These are phyloP conservation scores for Xerocomellus chrysenteron DNA, from an alignment of 768 basidiomycete species.

Conservation along the genomic window DNA sequence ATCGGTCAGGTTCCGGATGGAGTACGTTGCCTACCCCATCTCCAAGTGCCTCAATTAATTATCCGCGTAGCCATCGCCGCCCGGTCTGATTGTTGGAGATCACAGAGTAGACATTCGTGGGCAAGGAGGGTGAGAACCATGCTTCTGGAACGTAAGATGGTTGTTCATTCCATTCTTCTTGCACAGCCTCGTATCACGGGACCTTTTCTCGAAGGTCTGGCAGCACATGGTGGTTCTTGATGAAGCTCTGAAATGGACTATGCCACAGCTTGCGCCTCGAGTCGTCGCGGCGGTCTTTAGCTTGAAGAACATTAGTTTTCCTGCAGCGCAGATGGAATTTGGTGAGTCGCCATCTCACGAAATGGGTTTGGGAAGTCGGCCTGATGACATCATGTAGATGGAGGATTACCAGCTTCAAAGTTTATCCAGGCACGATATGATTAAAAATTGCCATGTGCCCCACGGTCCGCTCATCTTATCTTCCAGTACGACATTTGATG, in stretches of 20 bases:
- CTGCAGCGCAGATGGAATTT: slow-evolving; percentile 1
- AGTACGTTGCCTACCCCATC: slow-evolving; percentile 27
- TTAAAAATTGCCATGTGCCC: no score
- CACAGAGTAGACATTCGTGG: slow-evolving; percentile 5
- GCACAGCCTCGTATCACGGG: slow-evolving; percentile 34
- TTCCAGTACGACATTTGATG: slow-evolving; percentile 15
- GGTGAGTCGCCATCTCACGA: slow-evolving; percentile 6
- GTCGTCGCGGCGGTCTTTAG: slow-evolving; percentile 43
- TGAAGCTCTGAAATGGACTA: slow-evolving; percentile 15
- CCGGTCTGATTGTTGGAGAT: slow-evolving; percentile 2
- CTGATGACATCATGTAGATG: slow-evolving; percentile 2
- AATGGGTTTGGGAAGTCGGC: background rate
- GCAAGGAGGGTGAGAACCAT: slow-evolving; percentile 22
- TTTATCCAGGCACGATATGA: slow-evolving; percentile 17
- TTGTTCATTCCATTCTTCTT: background rate
- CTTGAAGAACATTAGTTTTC: slow-evolving; percentile 36
- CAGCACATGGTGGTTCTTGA: background rate
- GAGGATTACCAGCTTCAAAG: slow-evolving; percentile 17
- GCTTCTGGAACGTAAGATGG: background rate
- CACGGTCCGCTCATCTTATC: background rate
- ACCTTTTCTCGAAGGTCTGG: slow-evolving; percentile 23
- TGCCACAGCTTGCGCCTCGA: slow-evolving; percentile 39
- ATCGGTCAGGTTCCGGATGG: slow-evolving; percentile 39
- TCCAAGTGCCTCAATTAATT: background rate
- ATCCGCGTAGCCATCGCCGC: slow-evolving; percentile 5